Base-by-base conservation (phyloP, 2,329 filamentous ascomycete species). In the Pseudogymnoascus sp. region DNA sequence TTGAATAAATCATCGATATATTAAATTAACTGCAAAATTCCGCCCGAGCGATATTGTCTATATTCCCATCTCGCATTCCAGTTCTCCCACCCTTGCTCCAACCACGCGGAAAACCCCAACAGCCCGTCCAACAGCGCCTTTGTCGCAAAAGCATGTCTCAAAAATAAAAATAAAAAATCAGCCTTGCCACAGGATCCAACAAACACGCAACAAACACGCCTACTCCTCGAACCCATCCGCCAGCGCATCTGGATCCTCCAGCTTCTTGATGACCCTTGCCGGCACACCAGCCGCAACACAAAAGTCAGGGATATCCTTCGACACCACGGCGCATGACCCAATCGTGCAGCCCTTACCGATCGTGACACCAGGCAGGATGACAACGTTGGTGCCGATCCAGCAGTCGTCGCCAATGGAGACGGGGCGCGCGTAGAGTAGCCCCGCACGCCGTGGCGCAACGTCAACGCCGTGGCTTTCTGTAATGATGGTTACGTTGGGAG, bases 391-490 rank as follows among this genome's bases (percentile, higher is more conserved):
- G 1, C 81, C 81, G 62, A 84, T 80, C 81, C 81, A 84, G 69
- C 81, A 83, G 69, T 84, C 81, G 56, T 82, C 77, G 1, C 77
- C 80, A 37, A 84, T 82, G 2, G 67, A 71, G 38, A 84, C 77
- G 2, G 76, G 72, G 13, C 72, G 72, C 0, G 79, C 80, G 63
- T 77, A 82, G 14, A 73, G 74, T 62, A 86, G 76, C 70, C 89
- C 86, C 38, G 80, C 76, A 24, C 79, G 74, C 16, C 81, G 77
- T 1, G 76, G 78, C 62, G 77, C 76, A 0, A 82, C 77, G 67
- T 88, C 88, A 0, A 88, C 78, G 59, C 90, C 88, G 72, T 95
- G 90, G 0, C 85, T 88, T 1, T 84, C 90, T 1, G 85, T 83
- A 71, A 85, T 90, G 63, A 95, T 82, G 60, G 79, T 83, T 0